Conservation (phyloP, 805 yeast species). For the Barnettozyma salicaria region DNA sequence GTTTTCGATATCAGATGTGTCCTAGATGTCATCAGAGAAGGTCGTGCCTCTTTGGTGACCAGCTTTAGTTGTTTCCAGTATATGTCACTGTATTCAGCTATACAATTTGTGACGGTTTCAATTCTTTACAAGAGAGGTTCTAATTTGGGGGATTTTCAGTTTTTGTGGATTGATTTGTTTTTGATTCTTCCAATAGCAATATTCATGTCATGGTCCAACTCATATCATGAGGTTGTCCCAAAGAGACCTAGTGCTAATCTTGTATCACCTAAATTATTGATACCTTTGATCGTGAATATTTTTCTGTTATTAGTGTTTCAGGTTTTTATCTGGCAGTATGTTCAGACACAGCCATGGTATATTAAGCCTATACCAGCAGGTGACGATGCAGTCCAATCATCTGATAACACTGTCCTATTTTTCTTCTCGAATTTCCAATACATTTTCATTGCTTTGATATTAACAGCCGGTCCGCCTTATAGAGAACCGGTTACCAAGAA, state of each 20-base stretch:
- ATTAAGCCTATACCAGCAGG: conserved; percentile 74
- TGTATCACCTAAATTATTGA: conserved; percentile 79
- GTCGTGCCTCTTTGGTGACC: conserved; percentile 91
- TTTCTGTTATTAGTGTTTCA: conserved; percentile 60
- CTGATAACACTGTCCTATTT: conserved; percentile 87
- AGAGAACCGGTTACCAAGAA: conserved; percentile 68
- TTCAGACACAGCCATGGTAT: conserved; percentile 67
- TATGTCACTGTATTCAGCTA: conserved; percentile 95
- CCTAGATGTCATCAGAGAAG: conserved; percentile 84
- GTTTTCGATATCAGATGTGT: conserved; percentile 90
- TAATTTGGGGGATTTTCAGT: conserved; percentile 94
- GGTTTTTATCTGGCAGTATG: conserved; percentile 55
- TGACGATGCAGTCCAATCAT: conserved; percentile 71
- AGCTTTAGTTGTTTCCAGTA: conserved; percentile 96
- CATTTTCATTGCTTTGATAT: conserved; percentile 72
- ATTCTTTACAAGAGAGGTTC: conserved; percentile 83
- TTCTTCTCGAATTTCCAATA: conserved; percentile 83
- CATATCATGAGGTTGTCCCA: conserved; percentile 48
- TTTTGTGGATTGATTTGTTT: conserved; percentile 85
- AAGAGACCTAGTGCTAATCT: conserved; percentile 93
- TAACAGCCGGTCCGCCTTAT: conserved; percentile 92
- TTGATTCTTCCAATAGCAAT: conserved; percentile 91
- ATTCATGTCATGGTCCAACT: conserved; percentile 96
- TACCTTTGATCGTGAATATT: conserved; percentile 79
- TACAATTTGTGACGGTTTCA: conserved; percentile 85